These are phyloP conservation scores for Penicillium sp. DNA, from an alignment of 2,329 filamentous ascomycete species.

Conservation along the genomic window DNA sequence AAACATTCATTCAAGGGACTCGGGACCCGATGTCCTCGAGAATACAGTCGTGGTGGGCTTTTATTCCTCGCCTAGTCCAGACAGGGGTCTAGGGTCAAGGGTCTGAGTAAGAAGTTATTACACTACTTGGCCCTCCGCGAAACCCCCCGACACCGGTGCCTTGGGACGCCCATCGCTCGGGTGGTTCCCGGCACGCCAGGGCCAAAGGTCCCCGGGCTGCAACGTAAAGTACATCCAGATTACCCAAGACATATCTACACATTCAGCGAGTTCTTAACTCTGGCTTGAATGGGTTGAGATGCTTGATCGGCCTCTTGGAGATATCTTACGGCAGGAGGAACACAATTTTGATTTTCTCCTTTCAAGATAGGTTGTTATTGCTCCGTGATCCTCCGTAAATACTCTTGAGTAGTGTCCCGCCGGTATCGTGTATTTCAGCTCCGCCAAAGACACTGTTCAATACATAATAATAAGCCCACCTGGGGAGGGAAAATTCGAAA, in stretches of 20 bases:
- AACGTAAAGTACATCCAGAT: too few species aligned
- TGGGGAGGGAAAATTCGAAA: neutral
- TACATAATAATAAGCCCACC: neutral
- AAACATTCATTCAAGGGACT: neutral
- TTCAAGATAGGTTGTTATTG: neutral
- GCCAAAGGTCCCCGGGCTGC: neutral
- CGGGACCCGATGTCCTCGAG: neutral
- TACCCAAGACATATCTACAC: neutral
- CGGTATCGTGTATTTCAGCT: slow-evolving; percentile 23
- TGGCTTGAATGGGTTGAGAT: neutral
- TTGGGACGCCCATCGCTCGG: slow-evolving; percentile 22
- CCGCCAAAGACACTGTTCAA: slow-evolving; percentile 7
- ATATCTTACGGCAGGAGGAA: neutral
- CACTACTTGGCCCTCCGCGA: neutral
- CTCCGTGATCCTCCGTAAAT: neutral
- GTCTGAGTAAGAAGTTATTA: neutral
- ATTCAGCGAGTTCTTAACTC: slow-evolving; percentile 18
- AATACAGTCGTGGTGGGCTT: neutral
- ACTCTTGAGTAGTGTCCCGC: neutral
- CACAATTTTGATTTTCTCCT: too few species aligned
- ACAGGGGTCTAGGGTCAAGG: neutral
- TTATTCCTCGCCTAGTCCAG: neutral
- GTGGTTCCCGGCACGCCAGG: neutral
- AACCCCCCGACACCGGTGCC: slow-evolving; percentile 10
- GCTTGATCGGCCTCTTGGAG: slow-evolving; percentile 13